These are phyloP conservation scores for Rhodosporidiobolus sp. DNA, from an alignment of 768 basidiomycete species.

Conservation along the genomic window DNA sequence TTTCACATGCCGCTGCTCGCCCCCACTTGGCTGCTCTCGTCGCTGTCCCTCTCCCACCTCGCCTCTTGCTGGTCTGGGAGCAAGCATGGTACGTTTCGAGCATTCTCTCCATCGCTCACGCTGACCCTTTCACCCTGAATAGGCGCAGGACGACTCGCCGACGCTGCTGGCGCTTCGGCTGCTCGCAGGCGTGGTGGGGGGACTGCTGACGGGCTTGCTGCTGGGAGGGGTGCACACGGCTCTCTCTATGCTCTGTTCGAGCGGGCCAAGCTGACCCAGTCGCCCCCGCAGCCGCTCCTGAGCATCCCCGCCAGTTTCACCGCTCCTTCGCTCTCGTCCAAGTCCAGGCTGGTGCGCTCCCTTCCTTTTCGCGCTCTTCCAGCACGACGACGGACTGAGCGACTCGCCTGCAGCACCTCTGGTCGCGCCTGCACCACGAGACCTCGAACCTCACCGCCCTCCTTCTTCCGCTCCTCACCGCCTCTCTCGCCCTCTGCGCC, in stretches of 20 bases:
- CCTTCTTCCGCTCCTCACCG: background rate
- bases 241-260: background rate
- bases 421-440: slow-evolving; percentile 8
- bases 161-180: background rate
- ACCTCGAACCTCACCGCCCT: background rate
- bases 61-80: background rate
- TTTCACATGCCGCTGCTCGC: background rate
- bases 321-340: background rate
- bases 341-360: background rate
- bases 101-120: background rate
- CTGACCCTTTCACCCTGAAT: background rate
- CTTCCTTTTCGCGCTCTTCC: too few relatives aligned
- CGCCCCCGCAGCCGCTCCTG: background rate
- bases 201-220: background rate
- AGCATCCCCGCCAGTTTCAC: background rate
- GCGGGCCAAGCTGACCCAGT: background rate
- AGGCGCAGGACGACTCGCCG: background rate
- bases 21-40: background rate
- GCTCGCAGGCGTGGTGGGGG: background rate
- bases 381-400: background rate
- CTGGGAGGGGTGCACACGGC: background rate
- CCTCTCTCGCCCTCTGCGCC: background rate
- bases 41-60: background rate
- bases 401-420: background rate
- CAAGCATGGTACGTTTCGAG: background rate